phyloP scores from a whole-genome alignment of 2,329 filamentous ascomycete species.

The Cladosporium oxysporum region DNA sequence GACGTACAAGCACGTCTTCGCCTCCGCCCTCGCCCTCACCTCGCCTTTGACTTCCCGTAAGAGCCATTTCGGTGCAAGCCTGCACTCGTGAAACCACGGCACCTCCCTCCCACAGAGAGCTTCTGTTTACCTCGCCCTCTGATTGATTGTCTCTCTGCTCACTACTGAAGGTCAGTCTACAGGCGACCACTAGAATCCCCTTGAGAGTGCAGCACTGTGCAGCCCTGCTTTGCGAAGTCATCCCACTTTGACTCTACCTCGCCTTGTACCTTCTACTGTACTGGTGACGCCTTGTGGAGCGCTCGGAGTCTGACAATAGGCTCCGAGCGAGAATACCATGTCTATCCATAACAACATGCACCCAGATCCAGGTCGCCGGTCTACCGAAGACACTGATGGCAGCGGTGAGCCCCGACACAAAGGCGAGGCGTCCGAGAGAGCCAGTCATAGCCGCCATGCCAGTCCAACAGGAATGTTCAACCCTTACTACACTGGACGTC shows the following conservation, averaged over 20 bases:
- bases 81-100: not conserved
- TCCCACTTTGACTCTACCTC: not conserved
- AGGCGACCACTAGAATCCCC: not conserved
- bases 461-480: conserved; percentile 33
- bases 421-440: not conserved
- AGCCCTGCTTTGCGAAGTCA: not conserved
- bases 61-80: conserved; percentile 14
- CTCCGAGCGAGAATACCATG: conserved; percentile 25
- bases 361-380: conserved; percentile 23
- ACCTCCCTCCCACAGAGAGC: not conserved
- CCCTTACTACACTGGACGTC: conserved; percentile 39
- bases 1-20: conserved; percentile 6
- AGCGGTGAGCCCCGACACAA: conserved; percentile 6
- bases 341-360: conserved; percentile 21
- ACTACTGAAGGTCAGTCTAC: not conserved
- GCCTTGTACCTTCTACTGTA: not conserved
- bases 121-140: not conserved
- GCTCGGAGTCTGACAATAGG: conserved; percentile 28
- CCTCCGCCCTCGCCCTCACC: not conserved
- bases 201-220: not conserved
- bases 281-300: conserved; percentile 16
- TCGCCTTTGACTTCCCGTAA: conserved; percentile 2
- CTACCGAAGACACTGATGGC: conserved; percentile 1
- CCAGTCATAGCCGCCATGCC: not conserved
- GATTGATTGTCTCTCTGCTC: not conserved